Conservation (phyloP, 1,284 basidiomycete species). For the Pseudozyma tsukubaensis region DNA sequence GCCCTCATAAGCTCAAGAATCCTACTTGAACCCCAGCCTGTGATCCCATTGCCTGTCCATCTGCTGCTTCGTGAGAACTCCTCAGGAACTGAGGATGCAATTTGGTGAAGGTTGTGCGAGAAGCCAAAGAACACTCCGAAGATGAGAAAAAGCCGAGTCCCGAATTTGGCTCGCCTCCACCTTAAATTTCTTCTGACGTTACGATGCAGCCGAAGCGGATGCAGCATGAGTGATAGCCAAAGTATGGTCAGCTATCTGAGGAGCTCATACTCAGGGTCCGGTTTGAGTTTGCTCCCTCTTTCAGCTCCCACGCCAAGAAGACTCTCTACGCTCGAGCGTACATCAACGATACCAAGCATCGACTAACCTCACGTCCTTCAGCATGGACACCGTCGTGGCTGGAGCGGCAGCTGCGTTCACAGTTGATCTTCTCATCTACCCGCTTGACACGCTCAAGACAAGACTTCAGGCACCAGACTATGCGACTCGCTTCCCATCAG, state of each 20-base stretch:
- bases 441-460: conserved; percentile 97
- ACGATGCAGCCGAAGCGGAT: conserved; percentile 8
- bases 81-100: background rate
- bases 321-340: background rate
- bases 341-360: background rate
- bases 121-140: background rate
- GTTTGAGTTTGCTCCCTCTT: too few species aligned
- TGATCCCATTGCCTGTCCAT: too few species aligned
- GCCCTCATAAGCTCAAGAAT: too few species aligned
- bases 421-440: conserved; percentile 90
- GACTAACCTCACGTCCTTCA: background rate
- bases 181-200: conserved; percentile 27
- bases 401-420: conserved; percentile 63
- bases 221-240: too few species aligned
- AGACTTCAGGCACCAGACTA: conserved; percentile 83
- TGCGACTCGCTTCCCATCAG: conserved; percentile 77
- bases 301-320: background rate
- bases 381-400: conserved; percentile 53
- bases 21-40: too few species aligned
- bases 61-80: too few species aligned
- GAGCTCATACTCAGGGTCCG: too few species aligned
- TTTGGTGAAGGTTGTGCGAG: background rate
- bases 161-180: conserved; percentile 20
- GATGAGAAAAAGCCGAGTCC: conserved; percentile 2
- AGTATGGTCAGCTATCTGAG: too few species aligned